Conservation (phyloP, 179 eudicot genomes). For the Heliamphora pulchella region DNA sequence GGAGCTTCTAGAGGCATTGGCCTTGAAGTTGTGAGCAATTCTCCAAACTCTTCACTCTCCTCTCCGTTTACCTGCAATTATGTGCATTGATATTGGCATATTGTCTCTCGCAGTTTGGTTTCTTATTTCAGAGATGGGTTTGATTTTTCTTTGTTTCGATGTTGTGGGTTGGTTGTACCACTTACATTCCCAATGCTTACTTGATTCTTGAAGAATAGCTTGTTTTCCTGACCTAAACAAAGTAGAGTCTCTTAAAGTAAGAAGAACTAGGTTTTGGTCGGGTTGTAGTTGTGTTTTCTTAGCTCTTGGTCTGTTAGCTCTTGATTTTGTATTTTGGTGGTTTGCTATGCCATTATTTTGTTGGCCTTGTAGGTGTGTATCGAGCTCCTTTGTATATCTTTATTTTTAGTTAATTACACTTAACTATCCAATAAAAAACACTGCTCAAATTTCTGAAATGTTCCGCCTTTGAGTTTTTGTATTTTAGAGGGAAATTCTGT, state of each 20-base stretch:
- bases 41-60: neutral
- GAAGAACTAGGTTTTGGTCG: too few species aligned
- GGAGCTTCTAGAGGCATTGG: constrained; percentile 98
- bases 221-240: neutral
- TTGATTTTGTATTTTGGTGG: neutral
- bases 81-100: neutral
- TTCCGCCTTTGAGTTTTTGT: too few species aligned
- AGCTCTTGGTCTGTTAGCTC: neutral
- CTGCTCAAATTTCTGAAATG: too few species aligned
- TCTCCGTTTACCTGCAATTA: neutral
- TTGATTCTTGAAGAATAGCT: neutral
- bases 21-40: constrained; percentile 73
- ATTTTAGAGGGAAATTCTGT: too few species aligned
- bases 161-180: neutral
- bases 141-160: neutral
- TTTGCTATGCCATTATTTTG: too few species aligned
- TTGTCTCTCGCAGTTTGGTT: neutral
- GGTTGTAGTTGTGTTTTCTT: neutral
- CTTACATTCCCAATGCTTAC: neutral
- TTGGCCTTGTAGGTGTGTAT: too few species aligned
- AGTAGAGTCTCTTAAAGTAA: constrained; percentile 5
- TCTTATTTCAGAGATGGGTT: neutral
- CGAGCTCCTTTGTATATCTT: too few species aligned
- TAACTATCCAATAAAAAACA: too few species aligned
- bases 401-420: too few species aligned